Percentiles rank a stretch among this genome's conserved stretches.
These are phyloP conservation scores for Microdochium paspali DNA, from an alignment of 2,329 filamentous ascomycete genomes.

Conservation along the genomic window DNA sequence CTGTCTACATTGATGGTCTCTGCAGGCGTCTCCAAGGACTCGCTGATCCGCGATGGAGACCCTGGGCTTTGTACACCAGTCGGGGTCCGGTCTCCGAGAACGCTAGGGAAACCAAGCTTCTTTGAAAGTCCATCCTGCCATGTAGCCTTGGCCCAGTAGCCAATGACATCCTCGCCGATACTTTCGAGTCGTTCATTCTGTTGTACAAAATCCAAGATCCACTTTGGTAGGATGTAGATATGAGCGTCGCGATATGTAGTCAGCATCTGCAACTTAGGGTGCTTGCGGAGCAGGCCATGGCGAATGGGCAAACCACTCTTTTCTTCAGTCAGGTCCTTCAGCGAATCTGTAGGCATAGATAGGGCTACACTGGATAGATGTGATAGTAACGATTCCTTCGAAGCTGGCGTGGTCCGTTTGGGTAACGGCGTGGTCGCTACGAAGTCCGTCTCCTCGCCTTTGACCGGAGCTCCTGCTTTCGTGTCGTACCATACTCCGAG, in stretches of 20 bases:
- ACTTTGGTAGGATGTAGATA: conserved; percentile 87
- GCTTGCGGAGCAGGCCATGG: conserved; percentile 63
- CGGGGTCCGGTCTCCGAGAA: conserved; percentile 41
- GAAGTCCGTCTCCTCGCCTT: conserved; percentile 90
- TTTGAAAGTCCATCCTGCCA: conserved; percentile 78
- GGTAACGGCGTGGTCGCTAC: conserved; percentile 67
- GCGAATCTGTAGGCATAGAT: conserved; percentile 77
- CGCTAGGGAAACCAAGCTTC: conserved; percentile 64
- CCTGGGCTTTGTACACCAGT: conserved; percentile 9
- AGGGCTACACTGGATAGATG: conserved; percentile 72
- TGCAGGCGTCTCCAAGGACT: conserved; percentile 4
- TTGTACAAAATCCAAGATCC: conserved; percentile 78
- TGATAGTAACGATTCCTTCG: conserved; percentile 55
- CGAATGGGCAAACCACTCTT: conserved; percentile 66
- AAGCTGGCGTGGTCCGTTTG: conserved; percentile 43
- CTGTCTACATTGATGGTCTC: conserved; percentile 13
- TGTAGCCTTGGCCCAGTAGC: conserved; percentile 90
- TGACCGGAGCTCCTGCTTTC: conserved; percentile 63
- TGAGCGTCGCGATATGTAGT: conserved; percentile 84
- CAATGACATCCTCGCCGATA: conserved; percentile 82
- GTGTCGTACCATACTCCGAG: conserved; percentile 89
- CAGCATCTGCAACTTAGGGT: conserved; percentile 70
- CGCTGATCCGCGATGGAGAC: neutral
- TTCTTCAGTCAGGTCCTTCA: conserved; percentile 74
- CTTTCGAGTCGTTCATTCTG: conserved; percentile 76